Evolutionary conservation across 192 early-diverging fungal genomes (phyloP), one percentile per base, ranked within the genome.

Genomic region (Entomortierella chlamydospora): DNA sequence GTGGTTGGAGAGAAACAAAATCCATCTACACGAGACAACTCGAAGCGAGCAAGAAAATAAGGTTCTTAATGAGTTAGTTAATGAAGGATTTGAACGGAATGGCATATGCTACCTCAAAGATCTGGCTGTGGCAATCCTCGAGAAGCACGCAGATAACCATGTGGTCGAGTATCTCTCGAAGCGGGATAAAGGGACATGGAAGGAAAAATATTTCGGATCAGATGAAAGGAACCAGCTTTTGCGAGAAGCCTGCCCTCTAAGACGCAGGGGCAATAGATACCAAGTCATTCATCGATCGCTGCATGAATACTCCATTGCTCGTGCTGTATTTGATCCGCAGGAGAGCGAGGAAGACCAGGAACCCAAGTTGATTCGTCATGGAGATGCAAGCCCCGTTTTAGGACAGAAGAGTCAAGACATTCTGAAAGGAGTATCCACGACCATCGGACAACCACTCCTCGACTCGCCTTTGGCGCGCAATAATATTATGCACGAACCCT

Each of bases 381-480:
- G 17, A 4, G 4, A 17, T 22, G 15, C 47, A 22, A 17, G 17
- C 17, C 15, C 3, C 7, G 47, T 3, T 17, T 17, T n/a, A 4
- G 4, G 47, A 17, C 47, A 4, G 18, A 50, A 17, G 7, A 50
- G 34, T 10, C 34, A 37, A 37, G 10, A 37, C 10, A 37, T 37
- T 10, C 10, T 37, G 34, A 37, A 37, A 50, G 47, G 15, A 17
- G 17, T 22, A 10, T 17, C 22, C 18, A 15, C 18, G 6, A 17
- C 4, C 22, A 50, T n/a, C 4, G 18, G 15, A 22, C 18, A 50
- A 4, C 47, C 22, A 15, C 18, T n/a, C 15, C 22, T 22, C 15
- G 17, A 50, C 47, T 54, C 63, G 22, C 68, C 68, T 13, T 61
- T 70, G 68, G 2, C 2, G 1, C 47, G 56, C 30, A 59, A 29